A percentile compares a stretch with the other conserved stretches of the same genome.
These are phyloP conservation scores for Mucor lusitanicus DNA, from an alignment of 371 early-diverging fungal species.

Conservation along the genomic window DNA sequence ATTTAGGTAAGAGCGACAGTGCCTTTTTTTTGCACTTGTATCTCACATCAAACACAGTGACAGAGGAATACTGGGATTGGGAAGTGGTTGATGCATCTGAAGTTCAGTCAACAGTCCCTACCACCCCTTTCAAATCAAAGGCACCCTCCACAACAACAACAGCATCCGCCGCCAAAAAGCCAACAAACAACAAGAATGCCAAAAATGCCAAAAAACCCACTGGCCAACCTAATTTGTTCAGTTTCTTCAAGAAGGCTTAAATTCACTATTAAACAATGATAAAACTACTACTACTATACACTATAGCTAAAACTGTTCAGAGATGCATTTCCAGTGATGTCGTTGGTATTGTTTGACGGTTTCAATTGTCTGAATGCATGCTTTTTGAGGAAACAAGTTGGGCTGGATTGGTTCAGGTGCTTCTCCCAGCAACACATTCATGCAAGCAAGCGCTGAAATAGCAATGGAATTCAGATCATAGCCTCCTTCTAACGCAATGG, in stretches of 20 bases:
- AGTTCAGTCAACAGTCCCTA: not conserved
- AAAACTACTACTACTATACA: not conserved
- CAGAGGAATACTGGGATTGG: conserved; percentile 27
- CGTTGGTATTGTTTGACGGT: conserved; percentile 51
- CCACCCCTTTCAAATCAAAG: not conserved
- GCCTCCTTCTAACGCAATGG: conserved; percentile 83
- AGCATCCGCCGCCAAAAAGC: not conserved
- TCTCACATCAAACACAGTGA: conserved; percentile 8
- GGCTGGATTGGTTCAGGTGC: conserved; percentile 42
- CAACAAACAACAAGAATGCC: conserved; percentile 2
- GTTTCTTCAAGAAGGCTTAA: conserved; percentile 18
- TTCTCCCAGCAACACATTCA: conserved; percentile 70
- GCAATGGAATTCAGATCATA: conserved; percentile 79
- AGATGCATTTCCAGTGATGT: conserved; percentile 52
- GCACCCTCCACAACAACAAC: not conserved
- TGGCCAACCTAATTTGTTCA: conserved; percentile 15
- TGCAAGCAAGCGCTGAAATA: conserved; percentile 75
- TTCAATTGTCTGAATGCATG: conserved; percentile 49
- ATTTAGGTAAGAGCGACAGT: conserved; percentile 28
- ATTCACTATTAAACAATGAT: not conserved
- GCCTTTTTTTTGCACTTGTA: not conserved
- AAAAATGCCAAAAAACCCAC: not conserved
- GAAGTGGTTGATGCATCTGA: conserved; percentile 13
- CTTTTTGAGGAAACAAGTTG: conserved; percentile 37
- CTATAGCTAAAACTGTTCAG: not conserved